These are phyloP conservation scores for Geranomyces variabilis DNA, from an alignment of 192 early-diverging fungal genomes.

Conservation along the genomic window DNA sequence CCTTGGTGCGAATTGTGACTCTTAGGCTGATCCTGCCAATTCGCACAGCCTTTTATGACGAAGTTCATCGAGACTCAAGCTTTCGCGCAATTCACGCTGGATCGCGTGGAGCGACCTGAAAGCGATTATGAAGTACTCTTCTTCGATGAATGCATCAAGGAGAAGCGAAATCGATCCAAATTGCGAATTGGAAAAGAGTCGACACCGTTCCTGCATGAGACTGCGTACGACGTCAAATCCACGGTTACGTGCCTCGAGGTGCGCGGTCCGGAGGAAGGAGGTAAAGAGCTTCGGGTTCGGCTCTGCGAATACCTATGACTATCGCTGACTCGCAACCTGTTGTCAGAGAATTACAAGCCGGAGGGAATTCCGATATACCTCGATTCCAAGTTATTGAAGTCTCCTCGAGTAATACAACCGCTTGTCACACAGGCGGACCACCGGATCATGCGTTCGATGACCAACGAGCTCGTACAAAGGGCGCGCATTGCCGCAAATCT, in stretches of 20 bases:
- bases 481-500: constrained; percentile 31
- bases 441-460: constrained; percentile 55
- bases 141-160: constrained; percentile 82
- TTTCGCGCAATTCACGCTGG: constrained; percentile 78
- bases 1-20: background rate
- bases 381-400: constrained; percentile 28
- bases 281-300: background rate
- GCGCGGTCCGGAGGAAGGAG: background rate
- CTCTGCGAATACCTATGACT: too few species aligned
- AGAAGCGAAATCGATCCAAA: constrained; percentile 77
- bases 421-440: constrained; percentile 53
- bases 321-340: too few species aligned
- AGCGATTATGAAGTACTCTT: constrained; percentile 73
- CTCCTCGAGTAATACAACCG: constrained; percentile 41
- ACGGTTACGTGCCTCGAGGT: constrained; percentile 37
- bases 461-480: constrained; percentile 53
- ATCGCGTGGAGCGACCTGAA: constrained; percentile 64
- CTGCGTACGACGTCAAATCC: constrained; percentile 45
- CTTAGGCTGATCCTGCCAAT: background rate
- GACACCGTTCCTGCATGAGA: constrained; percentile 58
- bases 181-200: constrained; percentile 72
- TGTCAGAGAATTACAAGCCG: constrained; percentile 18
- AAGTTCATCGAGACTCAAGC: constrained; percentile 72
- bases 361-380: constrained; percentile 37
- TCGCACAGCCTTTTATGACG: constrained; percentile 60